Base-by-base conservation (phyloP, 164 flowering plant genomes). In the Akebia trifoliata region DNA sequence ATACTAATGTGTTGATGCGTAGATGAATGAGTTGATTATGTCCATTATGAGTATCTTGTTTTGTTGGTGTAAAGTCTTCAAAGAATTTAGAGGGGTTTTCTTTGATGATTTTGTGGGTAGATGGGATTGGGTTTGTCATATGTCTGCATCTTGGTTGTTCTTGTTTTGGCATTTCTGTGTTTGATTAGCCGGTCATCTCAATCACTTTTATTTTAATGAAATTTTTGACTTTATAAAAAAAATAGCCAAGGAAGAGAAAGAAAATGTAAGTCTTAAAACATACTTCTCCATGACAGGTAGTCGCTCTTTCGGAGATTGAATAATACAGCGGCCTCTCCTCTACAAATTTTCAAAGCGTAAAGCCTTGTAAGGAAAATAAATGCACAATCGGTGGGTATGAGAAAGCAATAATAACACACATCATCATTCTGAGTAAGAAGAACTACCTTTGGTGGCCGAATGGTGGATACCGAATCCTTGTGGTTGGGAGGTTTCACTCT, bases 391-490 rank as follows among this genome's bases (percentile, higher is more conserved):
- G 45, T n/a, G 14, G 24, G n/a, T 15, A 50, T 29, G 8, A 24
- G 9, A 61, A 52, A 18, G 46, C 10, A 44, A 56, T 10, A 43
- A 38, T 31, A 38, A 38, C 43, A 4, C 31, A 29, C 43, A 32
- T 31, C 8, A 59, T 5, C 18, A 9, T 9, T 11, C 39, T 5
- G 4, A 47, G 65, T 20, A 29, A 20, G 24, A 17, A 28, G 18
- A 30, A 48, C 50, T 53, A 80, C 90, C 76, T 76, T 71, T 29
- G 66, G 61, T 34, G 70, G 71, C 24, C 51, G 67, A 61, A 54
- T 47, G 8, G 58, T 32, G 44, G 64, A 54, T 39, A 56, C 52
- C 39, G 52, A 59, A 50, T 54, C 56, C 38, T 61, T 70, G 43
- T 65, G 68, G 46, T 60, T 38, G 15, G 64, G 50, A 18, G 46